A percentile compares a stretch with the other conserved stretches of the same genome.
Conservation (phyloP, 371 early-diverging fungal species). For the Fennellomyces sp. region DNA sequence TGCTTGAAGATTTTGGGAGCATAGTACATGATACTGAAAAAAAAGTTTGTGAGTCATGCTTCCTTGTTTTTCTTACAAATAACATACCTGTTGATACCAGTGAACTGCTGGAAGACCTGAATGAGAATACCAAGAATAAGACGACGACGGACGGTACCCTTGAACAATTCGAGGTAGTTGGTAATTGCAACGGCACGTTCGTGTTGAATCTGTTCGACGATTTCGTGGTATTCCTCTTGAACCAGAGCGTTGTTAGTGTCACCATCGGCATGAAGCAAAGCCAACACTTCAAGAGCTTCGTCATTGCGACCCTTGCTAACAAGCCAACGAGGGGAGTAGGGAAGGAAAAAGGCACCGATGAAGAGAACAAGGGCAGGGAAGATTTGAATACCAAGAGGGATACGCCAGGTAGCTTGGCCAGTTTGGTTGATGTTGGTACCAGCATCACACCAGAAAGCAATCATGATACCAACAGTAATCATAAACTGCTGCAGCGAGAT, state of each 20-base stretch:
- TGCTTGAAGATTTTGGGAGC: constrained; percentile 73
- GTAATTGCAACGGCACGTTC: constrained; percentile 72
- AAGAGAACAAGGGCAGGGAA: constrained; percentile 49
- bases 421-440: constrained; percentile 32
- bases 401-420: constrained; percentile 40
- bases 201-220: constrained; percentile 66
- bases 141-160: constrained; percentile 61
- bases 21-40: constrained; percentile 36
- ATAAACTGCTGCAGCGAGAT: constrained; percentile 50
- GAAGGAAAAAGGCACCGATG: constrained; percentile 55
- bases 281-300: constrained; percentile 79
- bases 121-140: constrained; percentile 72
- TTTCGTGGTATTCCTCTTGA: constrained; percentile 76
- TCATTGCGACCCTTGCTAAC: constrained; percentile 68
- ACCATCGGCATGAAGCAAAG: constrained; percentile 69
- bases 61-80: constrained; percentile 22
- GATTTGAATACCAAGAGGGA: constrained; percentile 57
- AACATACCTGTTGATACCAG: constrained; percentile 56
- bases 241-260: constrained; percentile 61
- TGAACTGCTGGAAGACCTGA: constrained; percentile 68
- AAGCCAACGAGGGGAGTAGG: constrained; percentile 75
- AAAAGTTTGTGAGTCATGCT: neutral
- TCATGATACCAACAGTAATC: constrained; percentile 53
- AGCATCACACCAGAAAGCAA: constrained; percentile 50
- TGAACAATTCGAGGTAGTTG: constrained; percentile 74